phyloP scores from a whole-genome alignment of 768 basidiomycete genomes.

The Boletus sp. region DNA sequence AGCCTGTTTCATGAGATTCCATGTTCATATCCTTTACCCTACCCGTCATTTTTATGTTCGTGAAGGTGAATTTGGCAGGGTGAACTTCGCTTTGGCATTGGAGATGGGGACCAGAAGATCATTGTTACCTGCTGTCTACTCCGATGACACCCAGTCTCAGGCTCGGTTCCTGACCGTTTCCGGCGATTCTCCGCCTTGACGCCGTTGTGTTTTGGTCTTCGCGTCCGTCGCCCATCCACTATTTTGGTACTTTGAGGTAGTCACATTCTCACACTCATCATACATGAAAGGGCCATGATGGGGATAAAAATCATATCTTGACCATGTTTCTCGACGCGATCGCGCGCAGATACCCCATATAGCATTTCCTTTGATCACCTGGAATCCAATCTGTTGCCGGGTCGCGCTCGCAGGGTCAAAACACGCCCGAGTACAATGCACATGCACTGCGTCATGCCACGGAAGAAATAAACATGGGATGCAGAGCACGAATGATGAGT shows the following conservation, averaged over 20 bases:
- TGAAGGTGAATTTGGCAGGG: not conserved
- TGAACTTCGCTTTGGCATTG: too few relatives aligned
- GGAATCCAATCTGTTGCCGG: not conserved
- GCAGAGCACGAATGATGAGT: not conserved
- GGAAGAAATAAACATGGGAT: not conserved
- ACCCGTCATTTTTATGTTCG: not conserved
- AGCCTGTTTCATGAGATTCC: not conserved
- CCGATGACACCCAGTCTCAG: not conserved
- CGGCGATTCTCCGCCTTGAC: not conserved
- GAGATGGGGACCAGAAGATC: too few relatives aligned
- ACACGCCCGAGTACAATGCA: not conserved
- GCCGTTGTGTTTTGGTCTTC: not conserved
- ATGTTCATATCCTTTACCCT: not conserved
- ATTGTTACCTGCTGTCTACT: too few relatives aligned
- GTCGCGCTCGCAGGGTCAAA: not conserved
- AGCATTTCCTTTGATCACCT: not conserved
- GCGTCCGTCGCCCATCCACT: not conserved
- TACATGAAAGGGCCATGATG: too few relatives aligned
- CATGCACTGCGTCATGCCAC: not conserved
- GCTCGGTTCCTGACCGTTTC: not conserved
- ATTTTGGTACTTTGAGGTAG: not conserved
- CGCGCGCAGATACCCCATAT: not conserved
- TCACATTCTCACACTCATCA: not conserved
- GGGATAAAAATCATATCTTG: not conserved
- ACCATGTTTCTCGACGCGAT: not conserved